A percentile compares a stretch with the other conserved stretches of the same genome.
Conservation (phyloP, 1,284 basidiomycete species). For the Sanghuangporus baumii region DNA sequence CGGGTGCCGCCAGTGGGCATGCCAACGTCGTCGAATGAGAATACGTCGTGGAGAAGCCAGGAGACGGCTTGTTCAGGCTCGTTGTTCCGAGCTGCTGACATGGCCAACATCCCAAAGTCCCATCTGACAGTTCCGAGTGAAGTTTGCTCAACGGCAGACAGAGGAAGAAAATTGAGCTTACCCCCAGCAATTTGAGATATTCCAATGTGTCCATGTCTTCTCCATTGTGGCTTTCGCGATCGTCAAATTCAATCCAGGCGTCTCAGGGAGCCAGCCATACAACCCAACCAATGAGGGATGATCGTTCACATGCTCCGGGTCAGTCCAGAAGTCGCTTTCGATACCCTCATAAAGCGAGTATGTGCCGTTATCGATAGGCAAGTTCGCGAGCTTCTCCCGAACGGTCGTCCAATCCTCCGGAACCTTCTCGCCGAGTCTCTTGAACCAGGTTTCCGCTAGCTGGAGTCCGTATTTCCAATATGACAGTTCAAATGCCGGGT, state of each 20-base stretch:
- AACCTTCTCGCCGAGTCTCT: conserved; percentile 34
- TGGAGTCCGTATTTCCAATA: conserved; percentile 52
- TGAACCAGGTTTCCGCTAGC: conserved; percentile 45
- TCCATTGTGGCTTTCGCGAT: conserved; percentile 45
- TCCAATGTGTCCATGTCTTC: conserved; percentile 52
- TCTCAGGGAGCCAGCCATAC: conserved; percentile 52
- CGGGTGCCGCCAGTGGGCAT: conserved; percentile 55
- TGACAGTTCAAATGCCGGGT: conserved; percentile 53
- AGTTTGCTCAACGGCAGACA: neutral
- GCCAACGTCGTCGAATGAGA: conserved; percentile 53
- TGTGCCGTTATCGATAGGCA: conserved; percentile 44
- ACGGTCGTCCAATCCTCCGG: conserved; percentile 42
- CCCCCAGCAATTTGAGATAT: conserved; percentile 52
- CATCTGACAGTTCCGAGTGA: conserved; percentile 32
- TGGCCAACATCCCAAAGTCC: conserved; percentile 60
- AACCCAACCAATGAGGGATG: conserved; percentile 54
- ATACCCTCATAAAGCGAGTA: conserved; percentile 56
- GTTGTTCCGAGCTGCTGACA: conserved; percentile 52
- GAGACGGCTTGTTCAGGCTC: conserved; percentile 44
- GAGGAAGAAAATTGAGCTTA: conserved; percentile 24
- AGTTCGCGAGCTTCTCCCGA: conserved; percentile 38
- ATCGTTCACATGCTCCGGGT: conserved; percentile 45
- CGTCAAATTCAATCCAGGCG: conserved; percentile 39
- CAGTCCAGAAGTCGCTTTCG: conserved; percentile 45
- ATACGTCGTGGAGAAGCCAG: conserved; percentile 49